phyloP scores from a whole-genome alignment of 2,329 filamentous ascomycete species.

The Aspergillus transmontanensis region DNA sequence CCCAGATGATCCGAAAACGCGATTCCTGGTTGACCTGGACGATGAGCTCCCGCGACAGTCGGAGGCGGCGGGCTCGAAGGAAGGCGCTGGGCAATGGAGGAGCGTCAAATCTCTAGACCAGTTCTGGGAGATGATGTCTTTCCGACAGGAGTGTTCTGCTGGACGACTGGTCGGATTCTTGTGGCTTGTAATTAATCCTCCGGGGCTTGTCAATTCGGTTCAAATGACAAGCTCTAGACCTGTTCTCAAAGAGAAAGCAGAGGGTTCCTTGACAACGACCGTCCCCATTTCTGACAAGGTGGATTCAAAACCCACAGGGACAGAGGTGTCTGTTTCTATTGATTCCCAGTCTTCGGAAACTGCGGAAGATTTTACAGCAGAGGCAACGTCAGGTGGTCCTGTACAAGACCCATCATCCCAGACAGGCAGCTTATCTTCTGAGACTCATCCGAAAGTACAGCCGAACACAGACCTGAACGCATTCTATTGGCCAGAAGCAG shows the following conservation, averaged over 20 bases:
- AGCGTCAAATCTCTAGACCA: constrained; percentile 81
- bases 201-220: constrained; percentile 44
- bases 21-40: constrained; percentile 86
- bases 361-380: neutral
- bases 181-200: constrained; percentile 81
- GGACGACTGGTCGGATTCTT: constrained; percentile 91
- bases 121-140: constrained; percentile 99
- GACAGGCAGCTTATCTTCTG: neutral
- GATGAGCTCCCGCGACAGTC: constrained; percentile 64
- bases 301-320: neutral
- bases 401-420: neutral
- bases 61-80: constrained; percentile 33
- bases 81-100: constrained; percentile 72
- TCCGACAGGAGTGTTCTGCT: constrained; percentile 90
- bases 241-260: constrained; percentile 7
- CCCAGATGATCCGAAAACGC: constrained; percentile 91
- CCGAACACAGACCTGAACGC: constrained; percentile 23
- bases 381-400: neutral
- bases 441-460: constrained; percentile 1
- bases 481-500: constrained; percentile 38
- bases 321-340: neutral
- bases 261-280: neutral
- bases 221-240: constrained; percentile 32
- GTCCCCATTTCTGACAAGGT: neutral
- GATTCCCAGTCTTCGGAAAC: neutral